phyloP scores from a whole-genome alignment of 2,329 filamentous ascomycete genomes.

The Polytolypa hystricis region DNA sequence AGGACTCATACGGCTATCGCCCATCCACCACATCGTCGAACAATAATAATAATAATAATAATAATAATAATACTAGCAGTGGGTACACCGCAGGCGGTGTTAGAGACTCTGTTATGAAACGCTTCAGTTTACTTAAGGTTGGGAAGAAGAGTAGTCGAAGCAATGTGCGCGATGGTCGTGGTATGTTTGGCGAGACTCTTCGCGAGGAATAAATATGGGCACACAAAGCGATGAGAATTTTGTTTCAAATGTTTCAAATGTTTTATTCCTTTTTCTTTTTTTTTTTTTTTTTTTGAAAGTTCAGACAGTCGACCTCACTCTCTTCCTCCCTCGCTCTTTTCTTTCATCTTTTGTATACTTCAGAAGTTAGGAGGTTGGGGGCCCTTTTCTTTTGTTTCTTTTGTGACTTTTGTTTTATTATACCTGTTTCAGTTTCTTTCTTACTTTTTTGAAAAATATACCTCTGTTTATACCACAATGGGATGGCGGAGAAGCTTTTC shows the following conservation, averaged over 20 bases:
- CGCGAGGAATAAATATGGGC: slow-evolving; percentile 31
- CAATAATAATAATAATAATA: background rate
- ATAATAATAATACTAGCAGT: slow-evolving; percentile 3
- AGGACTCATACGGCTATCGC: too few species aligned
- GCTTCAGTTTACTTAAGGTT: slow-evolving; percentile 66
- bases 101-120: slow-evolving; percentile 60
- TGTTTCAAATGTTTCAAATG: slow-evolving; percentile 11
- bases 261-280: slow-evolving; percentile 11
- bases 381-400: slow-evolving; percentile 10
- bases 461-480: too few species aligned
- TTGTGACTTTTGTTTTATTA: slow-evolving; percentile 10
- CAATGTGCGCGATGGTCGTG: slow-evolving; percentile 27
- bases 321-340: slow-evolving; percentile 9
- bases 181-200: slow-evolving; percentile 16
- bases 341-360: too few species aligned
- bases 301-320: too few species aligned
- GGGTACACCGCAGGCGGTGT: slow-evolving; percentile 16
- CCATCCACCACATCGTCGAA: too few species aligned
- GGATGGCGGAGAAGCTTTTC: too few species aligned
- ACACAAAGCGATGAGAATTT: slow-evolving; percentile 17
- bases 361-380: too few species aligned
- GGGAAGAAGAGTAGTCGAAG: slow-evolving; percentile 56
- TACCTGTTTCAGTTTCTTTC: slow-evolving; percentile 10
- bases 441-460: slow-evolving; percentile 5
- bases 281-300: slow-evolving; percentile 11